phyloP scores from a whole-genome alignment of 2,329 filamentous ascomycete species.

The Plectosphaerella cucumerina region DNA sequence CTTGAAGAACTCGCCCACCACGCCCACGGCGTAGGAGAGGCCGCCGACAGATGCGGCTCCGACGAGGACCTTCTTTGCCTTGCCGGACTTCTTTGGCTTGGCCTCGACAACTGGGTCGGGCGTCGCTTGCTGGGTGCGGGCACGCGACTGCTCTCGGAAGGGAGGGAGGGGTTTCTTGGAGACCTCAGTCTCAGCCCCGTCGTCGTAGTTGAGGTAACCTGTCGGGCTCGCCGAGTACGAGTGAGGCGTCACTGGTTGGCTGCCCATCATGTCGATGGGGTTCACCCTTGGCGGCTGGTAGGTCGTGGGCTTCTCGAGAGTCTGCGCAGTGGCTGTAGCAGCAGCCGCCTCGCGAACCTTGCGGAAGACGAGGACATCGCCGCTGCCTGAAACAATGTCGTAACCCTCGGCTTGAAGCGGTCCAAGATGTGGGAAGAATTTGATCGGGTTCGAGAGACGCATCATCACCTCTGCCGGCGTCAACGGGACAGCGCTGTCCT shows the following conservation, averaged over 20 bases:
- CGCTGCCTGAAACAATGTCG: conserved; percentile 60
- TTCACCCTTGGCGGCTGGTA: conserved; percentile 35
- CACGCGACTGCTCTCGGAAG: conserved; percentile 26
- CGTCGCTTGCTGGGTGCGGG: conserved; percentile 39
- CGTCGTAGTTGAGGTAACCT: conserved; percentile 59
- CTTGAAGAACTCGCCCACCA: conserved; percentile 53
- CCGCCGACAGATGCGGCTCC: conserved; percentile 52
- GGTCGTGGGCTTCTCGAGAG: conserved; percentile 8
- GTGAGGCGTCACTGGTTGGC: conserved; percentile 30
- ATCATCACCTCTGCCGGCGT: conserved; percentile 58
- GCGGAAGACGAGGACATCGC: conserved; percentile 63
- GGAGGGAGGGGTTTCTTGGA: conserved; percentile 26
- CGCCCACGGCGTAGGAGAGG: conserved; percentile 53
- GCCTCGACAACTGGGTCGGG: conserved; percentile 12
- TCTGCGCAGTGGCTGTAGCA: background rate
- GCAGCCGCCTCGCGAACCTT: conserved; percentile 41
- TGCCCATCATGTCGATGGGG: conserved; percentile 54
- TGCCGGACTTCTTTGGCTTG: conserved; percentile 29
- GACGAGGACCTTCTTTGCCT: conserved; percentile 44
- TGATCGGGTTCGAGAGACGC: conserved; percentile 56
- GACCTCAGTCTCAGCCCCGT: conserved; percentile 29
- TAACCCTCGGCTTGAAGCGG: conserved; percentile 58
- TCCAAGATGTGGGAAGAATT: conserved; percentile 62
- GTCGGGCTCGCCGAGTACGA: conserved; percentile 61
- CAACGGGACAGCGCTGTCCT: conserved; percentile 42